These are phyloP conservation scores for Ganoderma boninense DNA, from an alignment of 1,284 basidiomycete species.

Conservation along the genomic window DNA sequence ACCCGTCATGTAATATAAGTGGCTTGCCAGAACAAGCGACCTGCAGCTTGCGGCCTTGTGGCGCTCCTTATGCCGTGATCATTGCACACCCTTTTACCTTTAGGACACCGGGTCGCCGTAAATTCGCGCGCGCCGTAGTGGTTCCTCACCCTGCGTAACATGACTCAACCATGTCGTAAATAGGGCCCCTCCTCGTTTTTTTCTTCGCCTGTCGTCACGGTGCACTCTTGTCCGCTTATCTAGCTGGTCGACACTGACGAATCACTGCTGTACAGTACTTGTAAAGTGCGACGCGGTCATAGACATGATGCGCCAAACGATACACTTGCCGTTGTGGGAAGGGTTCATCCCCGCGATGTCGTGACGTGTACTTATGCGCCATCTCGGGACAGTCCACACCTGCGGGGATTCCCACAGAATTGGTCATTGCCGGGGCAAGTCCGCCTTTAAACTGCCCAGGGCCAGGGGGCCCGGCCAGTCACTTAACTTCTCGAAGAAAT, in stretches of 20 bases:
- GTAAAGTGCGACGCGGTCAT: neutral
- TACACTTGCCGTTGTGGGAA: neutral
- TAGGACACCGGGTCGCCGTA: conserved; percentile 15
- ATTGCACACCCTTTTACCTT: conserved; percentile 19
- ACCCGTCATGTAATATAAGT: neutral
- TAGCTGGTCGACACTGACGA: neutral
- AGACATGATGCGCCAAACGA: neutral
- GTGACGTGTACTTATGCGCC: neutral
- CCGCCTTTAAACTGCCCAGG: conserved; percentile 9
- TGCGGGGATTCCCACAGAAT: conserved; percentile 3
- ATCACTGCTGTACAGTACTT: neutral
- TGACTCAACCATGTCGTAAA: conserved; percentile 32
- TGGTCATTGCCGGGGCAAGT: conserved; percentile 10
- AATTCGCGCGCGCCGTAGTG: conserved; percentile 9
- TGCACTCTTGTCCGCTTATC: neutral
- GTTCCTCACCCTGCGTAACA: neutral
- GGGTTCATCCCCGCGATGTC: neutral
- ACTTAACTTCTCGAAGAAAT: conserved; percentile 6
- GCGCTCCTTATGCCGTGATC: conserved; percentile 25
- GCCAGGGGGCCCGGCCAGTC: conserved; percentile 1
- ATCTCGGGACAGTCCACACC: neutral
- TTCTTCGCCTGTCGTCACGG: neutral
- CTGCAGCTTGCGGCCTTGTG: conserved; percentile 22
- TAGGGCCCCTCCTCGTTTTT: neutral
- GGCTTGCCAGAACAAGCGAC: neutral